These are phyloP conservation scores for Chamaenerion angustifolium DNA, from an alignment of 345 rosid genomes.

Conservation along the genomic window DNA sequence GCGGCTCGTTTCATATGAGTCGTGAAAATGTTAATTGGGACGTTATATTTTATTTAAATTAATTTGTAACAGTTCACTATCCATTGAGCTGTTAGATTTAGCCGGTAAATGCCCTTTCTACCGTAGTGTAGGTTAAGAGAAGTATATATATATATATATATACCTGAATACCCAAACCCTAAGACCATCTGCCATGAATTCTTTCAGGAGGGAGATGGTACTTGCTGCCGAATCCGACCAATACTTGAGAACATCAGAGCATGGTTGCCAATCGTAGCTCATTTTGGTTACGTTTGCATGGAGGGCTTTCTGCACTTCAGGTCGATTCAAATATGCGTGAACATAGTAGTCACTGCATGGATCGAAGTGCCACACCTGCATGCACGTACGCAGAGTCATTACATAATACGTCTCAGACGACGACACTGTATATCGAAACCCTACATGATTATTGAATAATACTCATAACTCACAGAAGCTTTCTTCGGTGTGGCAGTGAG, in stretches of 20 bases:
- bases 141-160: no score
- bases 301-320: conserved; percentile 50
- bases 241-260: conserved; percentile 2
- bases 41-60: no score
- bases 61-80: no score
- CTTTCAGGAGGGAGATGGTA: conserved; percentile 53
- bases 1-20: no score
- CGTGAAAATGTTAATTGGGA: no score
- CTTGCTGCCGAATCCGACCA: conserved; percentile 81
- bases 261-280: no score
- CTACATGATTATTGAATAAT: no score
- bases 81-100: no score
- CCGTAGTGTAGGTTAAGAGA: no score
- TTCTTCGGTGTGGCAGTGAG: conserved; percentile 43
- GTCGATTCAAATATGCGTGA: conserved; percentile 58
- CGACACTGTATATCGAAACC: neutral
- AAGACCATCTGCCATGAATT: conserved; percentile 48
- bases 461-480: conserved; percentile 12
- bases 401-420: no score
- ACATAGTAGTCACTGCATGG: neutral
- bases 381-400: neutral
- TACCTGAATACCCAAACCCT: conserved; percentile 85
- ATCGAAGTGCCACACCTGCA: no score
- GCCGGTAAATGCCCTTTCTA: no score
- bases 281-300: conserved; percentile 29